Conservation (phyloP, 192 early-diverging fungal species). For the Fimicolochytrium jonesii region DNA sequence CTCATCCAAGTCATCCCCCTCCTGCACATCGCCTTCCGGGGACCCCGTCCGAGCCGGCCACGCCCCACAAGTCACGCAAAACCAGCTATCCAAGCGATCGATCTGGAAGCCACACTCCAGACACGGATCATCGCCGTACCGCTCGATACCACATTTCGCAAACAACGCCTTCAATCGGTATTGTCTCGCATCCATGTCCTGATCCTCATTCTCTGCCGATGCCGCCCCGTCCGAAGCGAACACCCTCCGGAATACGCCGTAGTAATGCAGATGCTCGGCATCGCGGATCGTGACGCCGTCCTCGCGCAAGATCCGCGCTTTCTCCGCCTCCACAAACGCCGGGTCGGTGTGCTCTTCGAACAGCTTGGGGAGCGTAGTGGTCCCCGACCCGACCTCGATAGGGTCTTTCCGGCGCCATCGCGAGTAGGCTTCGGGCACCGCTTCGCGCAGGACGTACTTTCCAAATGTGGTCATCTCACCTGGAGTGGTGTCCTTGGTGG, state of each 20-base stretch:
- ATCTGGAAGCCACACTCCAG: constrained; percentile 59
- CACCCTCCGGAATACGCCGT: constrained; percentile 43
- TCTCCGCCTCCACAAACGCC: constrained; percentile 18
- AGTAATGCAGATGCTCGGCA: constrained; percentile 62
- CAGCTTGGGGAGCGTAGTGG: constrained; percentile 49
- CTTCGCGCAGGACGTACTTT: constrained; percentile 56
- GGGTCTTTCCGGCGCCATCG: constrained; percentile 65
- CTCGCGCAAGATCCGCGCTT: constrained; percentile 29
- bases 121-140: constrained; percentile 53
- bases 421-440: constrained; percentile 59
- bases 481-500: too few relatives aligned
- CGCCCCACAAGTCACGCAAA: constrained; percentile 62
- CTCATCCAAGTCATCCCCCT: constrained; percentile 13
- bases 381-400: constrained; percentile 54
- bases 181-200: not conserved
- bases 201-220: constrained; percentile 13
- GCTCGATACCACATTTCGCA: constrained; percentile 2
- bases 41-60: constrained; percentile 49
- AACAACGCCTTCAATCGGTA: too few relatives aligned
- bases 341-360: constrained; percentile 27
- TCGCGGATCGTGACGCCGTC: constrained; percentile 56
- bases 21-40: constrained; percentile 12
- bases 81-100: constrained; percentile 44
- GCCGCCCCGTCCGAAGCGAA: constrained; percentile 26
- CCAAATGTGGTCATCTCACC: constrained; percentile 48